Percentiles rank a stretch among this genome's conserved stretches.
Conservation (phyloP, 2,329 filamentous ascomycete genomes). For the Juglanconis oblonga region DNA sequence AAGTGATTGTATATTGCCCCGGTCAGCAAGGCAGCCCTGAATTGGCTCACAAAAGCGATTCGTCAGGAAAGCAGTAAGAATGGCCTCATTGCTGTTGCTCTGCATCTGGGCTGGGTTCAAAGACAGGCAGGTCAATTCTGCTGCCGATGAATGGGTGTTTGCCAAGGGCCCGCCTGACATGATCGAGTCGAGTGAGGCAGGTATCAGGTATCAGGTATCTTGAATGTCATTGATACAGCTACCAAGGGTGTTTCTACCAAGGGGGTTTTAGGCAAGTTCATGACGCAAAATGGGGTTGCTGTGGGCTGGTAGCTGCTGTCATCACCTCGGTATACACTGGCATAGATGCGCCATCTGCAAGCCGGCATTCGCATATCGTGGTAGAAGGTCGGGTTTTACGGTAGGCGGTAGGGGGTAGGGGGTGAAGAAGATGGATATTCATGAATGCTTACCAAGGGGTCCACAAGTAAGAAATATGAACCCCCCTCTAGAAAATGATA, state of each 20-base stretch:
- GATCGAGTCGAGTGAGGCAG: not conserved
- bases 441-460: too few relatives aligned
- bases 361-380: too few relatives aligned
- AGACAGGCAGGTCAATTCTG: conserved; percentile 18
- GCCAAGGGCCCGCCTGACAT: not conserved
- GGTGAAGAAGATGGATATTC: too few relatives aligned
- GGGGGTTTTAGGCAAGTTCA: not conserved
- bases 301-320: not conserved
- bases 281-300: not conserved
- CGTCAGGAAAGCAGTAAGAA: conserved; percentile 29
- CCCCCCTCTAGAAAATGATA: too few relatives aligned
- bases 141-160: not conserved
- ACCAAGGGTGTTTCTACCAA: not conserved
- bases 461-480: too few relatives aligned
- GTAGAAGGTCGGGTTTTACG: too few relatives aligned
- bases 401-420: too few relatives aligned
- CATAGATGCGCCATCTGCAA: too few relatives aligned
- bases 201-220: not conserved
- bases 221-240: conserved; percentile 9
- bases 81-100: conserved; percentile 28
- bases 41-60: conserved; percentile 31
- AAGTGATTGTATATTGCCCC: too few relatives aligned
- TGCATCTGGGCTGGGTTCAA: conserved; percentile 30
- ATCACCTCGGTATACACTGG: too few relatives aligned
- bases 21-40: conserved; percentile 34